Evolutionary conservation across 2,329 filamentous ascomycete species (phyloP).

Genomic region (Alternaria triticimaculans): DNA sequence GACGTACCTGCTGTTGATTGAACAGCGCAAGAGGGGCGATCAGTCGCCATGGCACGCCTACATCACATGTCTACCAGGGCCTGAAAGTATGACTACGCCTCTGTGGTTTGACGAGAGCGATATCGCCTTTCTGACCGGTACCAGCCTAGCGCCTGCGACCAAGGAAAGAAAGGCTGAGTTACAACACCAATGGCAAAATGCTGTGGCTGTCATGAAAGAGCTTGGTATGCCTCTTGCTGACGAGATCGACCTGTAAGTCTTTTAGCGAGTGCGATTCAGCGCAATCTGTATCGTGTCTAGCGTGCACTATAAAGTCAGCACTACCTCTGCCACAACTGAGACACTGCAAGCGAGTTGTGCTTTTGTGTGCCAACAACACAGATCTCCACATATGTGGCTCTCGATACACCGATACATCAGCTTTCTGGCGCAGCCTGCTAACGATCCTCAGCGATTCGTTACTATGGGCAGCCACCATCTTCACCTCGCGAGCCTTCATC

Average conservation of each 20-base stretch:
- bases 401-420: not conserved
- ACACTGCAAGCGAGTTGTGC: not conserved
- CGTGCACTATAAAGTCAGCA: not conserved
- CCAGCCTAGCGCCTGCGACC: slow-evolving; percentile 40
- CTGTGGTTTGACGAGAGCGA: slow-evolving; percentile 48
- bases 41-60: slow-evolving; percentile 47
- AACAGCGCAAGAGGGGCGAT: slow-evolving; percentile 37
- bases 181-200: slow-evolving; percentile 34
- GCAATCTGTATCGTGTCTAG: not conserved
- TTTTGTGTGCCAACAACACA: not conserved
- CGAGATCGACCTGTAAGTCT: slow-evolving; percentile 34
- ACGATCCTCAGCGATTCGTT: slow-evolving; percentile 52
- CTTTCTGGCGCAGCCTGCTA: slow-evolving; percentile 15
- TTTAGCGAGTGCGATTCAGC: not conserved
- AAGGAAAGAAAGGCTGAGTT: slow-evolving; percentile 27
- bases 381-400: not conserved
- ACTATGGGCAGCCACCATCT: slow-evolving; percentile 60
- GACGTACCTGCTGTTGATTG: slow-evolving; percentile 45
- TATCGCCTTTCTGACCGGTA: slow-evolving; percentile 43
- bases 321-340: not conserved
- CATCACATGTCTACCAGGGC: slow-evolving; percentile 42
- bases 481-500: slow-evolving; percentile 59
- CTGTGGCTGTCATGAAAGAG: slow-evolving; percentile 26
- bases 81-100: slow-evolving; percentile 44
- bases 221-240: slow-evolving; percentile 22